Base-by-base conservation (phyloP, 1,139 yeast species). In the Geotrichum australiense region DNA sequence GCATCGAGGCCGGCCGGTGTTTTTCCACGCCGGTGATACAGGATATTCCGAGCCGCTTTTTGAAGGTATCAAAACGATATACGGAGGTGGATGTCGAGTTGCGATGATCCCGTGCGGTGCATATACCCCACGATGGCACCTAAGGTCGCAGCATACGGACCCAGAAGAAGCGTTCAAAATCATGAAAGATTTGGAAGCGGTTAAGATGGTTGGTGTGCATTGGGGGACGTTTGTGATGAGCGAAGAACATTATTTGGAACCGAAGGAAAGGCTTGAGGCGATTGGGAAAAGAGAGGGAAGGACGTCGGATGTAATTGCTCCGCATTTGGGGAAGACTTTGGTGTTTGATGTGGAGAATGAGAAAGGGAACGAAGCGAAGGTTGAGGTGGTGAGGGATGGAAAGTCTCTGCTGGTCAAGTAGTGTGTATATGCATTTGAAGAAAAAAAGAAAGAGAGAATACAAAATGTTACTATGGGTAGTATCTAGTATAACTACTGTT, bases 221-320 rank as follows among this genome's bases (percentile, higher is more conserved):
- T 89, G 96, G 94, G 97, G 97, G 0, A 89, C 97, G 0, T 89
- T 86, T 63, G 80, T 85, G 32, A 65, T 89, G 49, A 82, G 94
- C 58, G 83, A 89, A 36, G 97, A 89, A 58, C 83, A 86, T 39
- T 85, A 81, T 50, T 59, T 84, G 33, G 96, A 89, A 58, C 97
- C 97, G 1, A 78, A 81, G 51, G 66, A 67, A 43, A 62, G 65
- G 49, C 54, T 76, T 19, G 60, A 59, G 27, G 50, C 51, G 37
- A 50, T 60, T 20, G 63, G 58, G 8, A 47, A 44, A 34, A 42
- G 43, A 12, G 53, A 46, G 16, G 41, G 49, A 8, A 56, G 61
- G 7, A 50, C 51, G 2, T 61, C 67, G 46, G 65, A 63, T 29
- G 67, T 73, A 8, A 62, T 69, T 37, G 74, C 73, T 14, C 80